Conservation (phyloP, 371 early-diverging fungal species). For the Apophysomyces ossiformis region DNA sequence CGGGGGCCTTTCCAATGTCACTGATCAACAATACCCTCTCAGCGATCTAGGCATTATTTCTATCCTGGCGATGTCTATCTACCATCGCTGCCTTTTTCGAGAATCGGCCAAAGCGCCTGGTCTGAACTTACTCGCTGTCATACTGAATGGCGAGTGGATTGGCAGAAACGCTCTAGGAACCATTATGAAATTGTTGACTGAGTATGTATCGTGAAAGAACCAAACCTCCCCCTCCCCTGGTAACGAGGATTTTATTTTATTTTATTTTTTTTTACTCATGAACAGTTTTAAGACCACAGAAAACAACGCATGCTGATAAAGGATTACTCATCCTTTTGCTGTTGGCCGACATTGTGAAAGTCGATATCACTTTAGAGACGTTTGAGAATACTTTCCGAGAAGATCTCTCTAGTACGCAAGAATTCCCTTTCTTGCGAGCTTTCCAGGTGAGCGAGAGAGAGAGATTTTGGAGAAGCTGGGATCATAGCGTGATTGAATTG, state of each 20-base stretch:
- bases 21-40: slow-evolving; percentile 11
- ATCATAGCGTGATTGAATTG: too few species aligned
- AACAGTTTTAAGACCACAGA: slow-evolving; percentile 2
- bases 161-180: slow-evolving; percentile 18
- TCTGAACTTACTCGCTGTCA: slow-evolving; percentile 10
- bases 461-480: too few species aligned
- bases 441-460: slow-evolving; percentile 12
- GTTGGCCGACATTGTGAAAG: slow-evolving; percentile 14
- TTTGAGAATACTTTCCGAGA: slow-evolving; percentile 5
- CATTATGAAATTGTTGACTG: slow-evolving; percentile 8
- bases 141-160: slow-evolving; percentile 18
- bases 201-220: slow-evolving; percentile 8
- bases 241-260: too few species aligned
- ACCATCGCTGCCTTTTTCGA: slow-evolving; percentile 14
- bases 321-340: slow-evolving; percentile 14
- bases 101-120: background rate
- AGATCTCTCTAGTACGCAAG: background rate
- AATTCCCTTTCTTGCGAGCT: slow-evolving; percentile 4
- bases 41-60: slow-evolving; percentile 16
- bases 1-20: background rate
- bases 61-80: slow-evolving; percentile 20
- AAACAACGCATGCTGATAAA: slow-evolving; percentile 15
- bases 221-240: too few species aligned
- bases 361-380: background rate
- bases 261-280: too few species aligned